Percentiles rank a stretch among this genome's conserved stretches.
Conservation (phyloP, 192 early-diverging fungal species). For the Podila verticillata region DNA sequence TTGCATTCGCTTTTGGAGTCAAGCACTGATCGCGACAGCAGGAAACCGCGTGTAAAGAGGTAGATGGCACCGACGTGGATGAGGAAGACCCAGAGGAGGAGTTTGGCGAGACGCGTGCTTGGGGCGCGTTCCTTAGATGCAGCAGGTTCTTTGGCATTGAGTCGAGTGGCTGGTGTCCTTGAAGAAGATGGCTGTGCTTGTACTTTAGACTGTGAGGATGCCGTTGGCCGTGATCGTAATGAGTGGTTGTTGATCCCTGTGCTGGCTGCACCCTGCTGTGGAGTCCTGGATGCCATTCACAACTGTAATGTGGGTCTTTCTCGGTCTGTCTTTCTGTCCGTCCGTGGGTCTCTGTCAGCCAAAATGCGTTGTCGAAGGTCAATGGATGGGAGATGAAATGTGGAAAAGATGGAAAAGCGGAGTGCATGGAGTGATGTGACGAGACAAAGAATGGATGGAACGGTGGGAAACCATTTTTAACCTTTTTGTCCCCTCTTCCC, state of each 20-base stretch:
- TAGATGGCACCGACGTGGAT: constrained; percentile 65
- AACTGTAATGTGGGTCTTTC: too few species aligned
- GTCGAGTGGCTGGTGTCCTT: neutral
- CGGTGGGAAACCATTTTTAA: too few species aligned
- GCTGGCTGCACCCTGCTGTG: too few species aligned
- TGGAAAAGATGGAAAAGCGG: too few species aligned
- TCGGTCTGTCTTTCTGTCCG: too few species aligned
- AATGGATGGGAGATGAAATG: too few species aligned
- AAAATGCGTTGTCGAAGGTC: too few species aligned
- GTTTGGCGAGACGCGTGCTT: constrained; percentile 42
- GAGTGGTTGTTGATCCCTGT: neutral
- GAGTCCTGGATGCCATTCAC: too few species aligned
- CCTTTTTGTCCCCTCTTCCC: too few species aligned
- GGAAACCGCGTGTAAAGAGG: constrained; percentile 76
- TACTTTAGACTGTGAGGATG: neutral
- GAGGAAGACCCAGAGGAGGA: constrained; percentile 51
- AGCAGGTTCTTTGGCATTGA: neutral
- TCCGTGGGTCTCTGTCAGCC: too few species aligned
- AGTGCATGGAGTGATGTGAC: too few species aligned
- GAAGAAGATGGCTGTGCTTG: neutral
- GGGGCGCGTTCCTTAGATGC: constrained; percentile 25
- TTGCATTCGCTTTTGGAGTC: constrained; percentile 59
- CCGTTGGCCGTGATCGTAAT: constrained; percentile 4
- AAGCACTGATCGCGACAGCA: constrained; percentile 73
- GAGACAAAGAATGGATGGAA: too few species aligned